These are phyloP conservation scores for Astragalus glycyphyllos DNA, from an alignment of 306 rosid species.

Conservation along the genomic window DNA sequence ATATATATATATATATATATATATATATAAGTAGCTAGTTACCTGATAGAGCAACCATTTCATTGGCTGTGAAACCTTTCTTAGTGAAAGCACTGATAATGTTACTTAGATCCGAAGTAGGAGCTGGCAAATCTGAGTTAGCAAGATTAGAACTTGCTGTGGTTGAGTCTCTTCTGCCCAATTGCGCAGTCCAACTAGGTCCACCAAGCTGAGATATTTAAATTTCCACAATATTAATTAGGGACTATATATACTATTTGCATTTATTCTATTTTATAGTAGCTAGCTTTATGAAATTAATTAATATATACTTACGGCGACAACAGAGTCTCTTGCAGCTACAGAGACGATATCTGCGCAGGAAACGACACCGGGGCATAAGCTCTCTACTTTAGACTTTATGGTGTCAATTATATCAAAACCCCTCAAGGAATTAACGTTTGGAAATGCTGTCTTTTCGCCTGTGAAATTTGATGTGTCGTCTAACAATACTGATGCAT, in stretches of 20 bases:
- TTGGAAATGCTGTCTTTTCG: conserved; percentile 60
- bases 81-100: conserved; percentile 51
- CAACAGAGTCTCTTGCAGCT: conserved; percentile 71
- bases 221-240: no score
- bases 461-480: conserved; percentile 63
- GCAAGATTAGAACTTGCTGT: conserved; percentile 57
- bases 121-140: conserved; percentile 54
- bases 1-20: no score
- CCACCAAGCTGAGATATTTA: conserved; percentile 64
- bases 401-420: conserved; percentile 58
- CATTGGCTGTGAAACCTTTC: conserved; percentile 55
- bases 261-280: not conserved
- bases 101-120: conserved; percentile 27
- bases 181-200: conserved; percentile 52
- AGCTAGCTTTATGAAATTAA: not conserved
- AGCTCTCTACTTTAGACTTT: conserved; percentile 49
- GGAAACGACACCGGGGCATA: conserved; percentile 54
- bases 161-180: conserved; percentile 76
- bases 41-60: conserved; percentile 77
- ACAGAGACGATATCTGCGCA: conserved; percentile 65
- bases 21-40: not conserved
- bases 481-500: conserved; percentile 62
- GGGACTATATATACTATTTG: no score
- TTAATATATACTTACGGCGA: conserved; percentile 53
- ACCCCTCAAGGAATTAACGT: conserved; percentile 61